Evolutionary conservation across 148 eudicot genomes (phyloP).

Genomic region (Bassia scoparia): DNA sequence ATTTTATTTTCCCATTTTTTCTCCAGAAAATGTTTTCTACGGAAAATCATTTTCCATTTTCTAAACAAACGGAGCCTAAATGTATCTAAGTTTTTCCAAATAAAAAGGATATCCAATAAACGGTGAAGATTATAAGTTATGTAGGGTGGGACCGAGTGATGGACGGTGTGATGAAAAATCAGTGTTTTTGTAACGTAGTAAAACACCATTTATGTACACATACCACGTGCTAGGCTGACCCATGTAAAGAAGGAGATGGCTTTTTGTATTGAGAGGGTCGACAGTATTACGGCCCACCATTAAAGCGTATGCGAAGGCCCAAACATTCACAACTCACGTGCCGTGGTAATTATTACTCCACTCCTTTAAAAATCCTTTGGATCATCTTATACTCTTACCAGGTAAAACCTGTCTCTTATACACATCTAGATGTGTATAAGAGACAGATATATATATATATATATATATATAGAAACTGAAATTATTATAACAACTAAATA

Average conservation of each 20-base stretch:
- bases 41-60: too few relatives aligned
- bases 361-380: neutral
- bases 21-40: too few relatives aligned
- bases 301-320: conserved; percentile 34
- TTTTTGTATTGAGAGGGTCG: conserved; percentile 34
- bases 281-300: conserved; percentile 41
- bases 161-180: neutral
- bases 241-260: conserved; percentile 22
- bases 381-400: too few relatives aligned
- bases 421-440: too few relatives aligned
- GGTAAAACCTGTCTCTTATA: too few relatives aligned
- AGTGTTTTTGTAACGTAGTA: conserved; percentile 6
- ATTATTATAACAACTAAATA: too few relatives aligned
- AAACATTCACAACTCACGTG: conserved; percentile 40
- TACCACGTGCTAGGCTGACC: conserved; percentile 44
- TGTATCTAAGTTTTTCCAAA: too few relatives aligned
- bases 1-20: too few relatives aligned
- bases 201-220: conserved; percentile 23
- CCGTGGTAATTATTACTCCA: conserved; percentile 39
- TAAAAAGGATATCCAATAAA: too few relatives aligned
- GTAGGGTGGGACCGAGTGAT: neutral
- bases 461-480: too few relatives aligned
- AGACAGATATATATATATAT: too few relatives aligned
- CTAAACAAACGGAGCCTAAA: too few relatives aligned
- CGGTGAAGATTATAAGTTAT: neutral